phyloP scores from a whole-genome alignment of 176 grass and related monocot species.

The bread wheat (Triticum aestivum) region IWGSC_CS_RefSeq_v2.1 NC_057807.1:64490316-64490815 shows the following conservation, averaged over 20 bases:
- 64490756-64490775: slow-evolving; percentile 9
- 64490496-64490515: not conserved
- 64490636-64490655: not conserved
- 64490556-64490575: slow-evolving; percentile 8
- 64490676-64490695: not conserved
- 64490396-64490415: not conserved
- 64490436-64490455: not conserved
- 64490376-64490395: slow-evolving; percentile 29
- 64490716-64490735: not conserved
- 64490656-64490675: not conserved
- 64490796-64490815: slow-evolving; percentile 12
- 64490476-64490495: not conserved
- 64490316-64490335: slow-evolving; percentile 80
- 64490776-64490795: slow-evolving; percentile 23
- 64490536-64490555: slow-evolving; percentile 14
- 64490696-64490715: slow-evolving; percentile 13
- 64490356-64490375: slow-evolving; percentile 57
- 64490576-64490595: not conserved
- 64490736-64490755: not conserved
- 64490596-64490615: slow-evolving; percentile 5
- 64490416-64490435: slow-evolving; percentile 6
- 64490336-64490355: slow-evolving; percentile 71
- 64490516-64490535: not conserved
- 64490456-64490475: not conserved
- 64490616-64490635: not conserved